Percentiles rank a stretch among this genome's conserved stretches.
Conservation (phyloP, 225 moss, liverwort and hornwort genomes). For the Anthoceros angustus region DNA sequence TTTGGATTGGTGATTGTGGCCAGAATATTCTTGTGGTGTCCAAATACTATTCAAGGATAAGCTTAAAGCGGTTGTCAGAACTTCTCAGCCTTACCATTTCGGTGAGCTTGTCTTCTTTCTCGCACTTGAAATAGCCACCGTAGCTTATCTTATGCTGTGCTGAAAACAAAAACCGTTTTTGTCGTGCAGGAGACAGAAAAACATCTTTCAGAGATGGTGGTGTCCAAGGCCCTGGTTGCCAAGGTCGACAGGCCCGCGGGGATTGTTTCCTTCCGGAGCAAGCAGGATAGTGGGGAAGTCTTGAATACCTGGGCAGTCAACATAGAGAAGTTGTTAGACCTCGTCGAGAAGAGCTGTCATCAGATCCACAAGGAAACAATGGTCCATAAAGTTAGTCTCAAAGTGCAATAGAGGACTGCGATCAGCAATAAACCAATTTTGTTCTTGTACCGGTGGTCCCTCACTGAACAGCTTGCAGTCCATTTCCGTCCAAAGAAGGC, state of each 20-base stretch:
- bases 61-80: slow-evolving; percentile 77
- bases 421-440: too few species aligned
- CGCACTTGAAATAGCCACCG: slow-evolving; percentile 7
- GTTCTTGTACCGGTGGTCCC: too few species aligned
- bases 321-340: slow-evolving; percentile 95
- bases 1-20: slow-evolving; percentile 5
- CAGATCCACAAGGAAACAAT: slow-evolving; percentile 99
- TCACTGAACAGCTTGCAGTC: too few species aligned
- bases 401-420: slow-evolving; percentile 48
- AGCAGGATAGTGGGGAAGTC: slow-evolving; percentile 91
- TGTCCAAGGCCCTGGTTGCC: slow-evolving; percentile 79
- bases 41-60: slow-evolving; percentile 92
- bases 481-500: too few species aligned
- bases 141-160: not conserved
- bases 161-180: not conserved
- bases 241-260: slow-evolving; percentile 99
- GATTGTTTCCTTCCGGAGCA: slow-evolving; percentile 77
- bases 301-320: slow-evolving; percentile 93
- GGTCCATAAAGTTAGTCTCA: slow-evolving; percentile 95
- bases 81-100: slow-evolving; percentile 60
- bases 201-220: slow-evolving; percentile 96
- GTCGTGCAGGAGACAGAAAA: slow-evolving; percentile 80
- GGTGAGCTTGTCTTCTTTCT: slow-evolving; percentile 17
- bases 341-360: slow-evolving; percentile 99
- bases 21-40: slow-evolving; percentile 99